Evolutionary conservation across 2,329 filamentous ascomycete genomes (phyloP).

Genomic region (Microdochium paspali): DNA sequence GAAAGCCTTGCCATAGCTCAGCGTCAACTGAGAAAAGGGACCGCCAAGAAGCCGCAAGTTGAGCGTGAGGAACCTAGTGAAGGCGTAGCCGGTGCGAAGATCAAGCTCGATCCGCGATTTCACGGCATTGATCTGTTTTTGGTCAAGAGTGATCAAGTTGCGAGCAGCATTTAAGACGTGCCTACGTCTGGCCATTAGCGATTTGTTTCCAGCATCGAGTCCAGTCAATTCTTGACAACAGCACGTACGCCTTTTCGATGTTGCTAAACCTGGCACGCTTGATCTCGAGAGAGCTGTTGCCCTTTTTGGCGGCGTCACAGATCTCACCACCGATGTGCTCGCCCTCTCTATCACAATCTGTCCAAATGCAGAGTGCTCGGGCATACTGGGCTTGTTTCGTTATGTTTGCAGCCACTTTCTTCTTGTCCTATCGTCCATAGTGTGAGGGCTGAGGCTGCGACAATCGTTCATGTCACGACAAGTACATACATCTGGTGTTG

Average conservation of each 20-base stretch:
- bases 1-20: constrained; percentile 65
- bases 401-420: constrained; percentile 77
- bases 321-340: constrained; percentile 95
- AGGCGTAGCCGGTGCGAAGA: constrained; percentile 82
- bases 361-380: constrained; percentile 89
- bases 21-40: constrained; percentile 51
- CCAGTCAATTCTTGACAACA: no score
- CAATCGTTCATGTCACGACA: not conserved
- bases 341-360: constrained; percentile 94
- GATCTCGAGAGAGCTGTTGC: constrained; percentile 65
- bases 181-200: constrained; percentile 30
- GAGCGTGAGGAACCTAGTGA: constrained; percentile 79
- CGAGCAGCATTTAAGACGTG: constrained; percentile 81
- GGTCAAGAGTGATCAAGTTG: constrained; percentile 68
- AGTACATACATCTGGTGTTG: constrained; percentile 51
- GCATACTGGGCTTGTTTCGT: constrained; percentile 63
- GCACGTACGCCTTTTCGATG: constrained; percentile 72
- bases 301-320: constrained; percentile 65
- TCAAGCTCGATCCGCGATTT: constrained; percentile 86
- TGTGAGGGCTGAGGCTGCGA: constrained; percentile 6
- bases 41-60: constrained; percentile 66
- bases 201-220: not conserved
- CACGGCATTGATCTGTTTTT: constrained; percentile 80
- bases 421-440: constrained; percentile 54
- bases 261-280: constrained; percentile 92